These are phyloP conservation scores for Nannochloris sp. DNA, from an alignment of 139 green algal genomes.

Conservation along the genomic window DNA sequence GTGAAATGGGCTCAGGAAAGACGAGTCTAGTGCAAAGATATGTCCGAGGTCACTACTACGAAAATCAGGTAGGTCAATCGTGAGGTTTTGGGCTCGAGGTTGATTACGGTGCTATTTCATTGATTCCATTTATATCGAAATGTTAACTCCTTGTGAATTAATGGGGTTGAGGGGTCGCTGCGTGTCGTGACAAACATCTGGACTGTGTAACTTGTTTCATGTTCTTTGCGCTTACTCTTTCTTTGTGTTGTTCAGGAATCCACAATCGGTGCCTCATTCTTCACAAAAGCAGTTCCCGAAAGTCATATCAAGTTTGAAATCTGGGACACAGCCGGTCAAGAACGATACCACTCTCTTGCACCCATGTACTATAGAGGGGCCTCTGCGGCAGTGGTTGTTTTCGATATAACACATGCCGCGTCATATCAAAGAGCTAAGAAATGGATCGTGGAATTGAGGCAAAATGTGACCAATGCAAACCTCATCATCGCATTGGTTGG, in stretches of 20 bases:
- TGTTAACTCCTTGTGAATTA: background rate
- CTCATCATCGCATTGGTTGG: constrained; percentile 95
- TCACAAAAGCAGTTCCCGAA: constrained; percentile 94
- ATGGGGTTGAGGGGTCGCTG: background rate
- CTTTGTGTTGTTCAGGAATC: constrained; percentile 65
- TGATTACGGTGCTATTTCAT: background rate
- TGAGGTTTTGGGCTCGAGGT: no score
- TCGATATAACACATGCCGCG: constrained; percentile 68
- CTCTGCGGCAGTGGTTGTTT: constrained; percentile 89
- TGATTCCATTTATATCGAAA: background rate
- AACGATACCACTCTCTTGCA: constrained; percentile 94
- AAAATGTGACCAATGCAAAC: constrained; percentile 77
- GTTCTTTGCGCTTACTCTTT: background rate
- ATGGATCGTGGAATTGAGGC: constrained; percentile 63
- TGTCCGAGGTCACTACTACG: constrained; percentile 94
- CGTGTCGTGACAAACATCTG: background rate
- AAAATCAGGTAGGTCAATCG: constrained; percentile 78
- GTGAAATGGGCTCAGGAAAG: constrained; percentile 96
- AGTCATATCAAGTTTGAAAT: constrained; percentile 99
- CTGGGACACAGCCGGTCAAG: constrained; percentile 95
- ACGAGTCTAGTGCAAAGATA: constrained; percentile 90
- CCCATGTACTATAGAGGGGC: constrained; percentile 99
- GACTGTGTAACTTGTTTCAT: background rate
- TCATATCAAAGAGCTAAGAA: constrained; percentile 89
- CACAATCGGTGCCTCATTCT: constrained; percentile 95